A percentile compares a stretch with the other conserved stretches of the same genome.
Evolutionary conservation across 2,329 filamentous ascomycete species (phyloP).

Genomic region (Hypoxylon sp.): DNA sequence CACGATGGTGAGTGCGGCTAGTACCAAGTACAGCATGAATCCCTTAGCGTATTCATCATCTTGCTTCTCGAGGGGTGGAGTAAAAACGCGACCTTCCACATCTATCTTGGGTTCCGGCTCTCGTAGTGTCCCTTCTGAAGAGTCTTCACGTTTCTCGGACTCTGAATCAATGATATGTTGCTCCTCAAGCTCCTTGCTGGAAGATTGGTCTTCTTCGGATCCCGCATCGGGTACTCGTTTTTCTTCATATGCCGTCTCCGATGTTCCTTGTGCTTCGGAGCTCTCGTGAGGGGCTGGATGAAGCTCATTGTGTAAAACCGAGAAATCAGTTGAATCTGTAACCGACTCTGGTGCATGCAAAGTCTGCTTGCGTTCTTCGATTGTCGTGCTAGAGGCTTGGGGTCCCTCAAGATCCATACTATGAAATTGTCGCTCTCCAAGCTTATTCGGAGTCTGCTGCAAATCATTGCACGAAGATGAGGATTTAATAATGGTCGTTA

Average conservation of each 20-base stretch:
- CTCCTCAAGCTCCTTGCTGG: not conserved
- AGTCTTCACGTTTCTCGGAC: not conserved
- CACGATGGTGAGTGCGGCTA: constrained; percentile 28
- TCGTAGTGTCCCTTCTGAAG: not conserved
- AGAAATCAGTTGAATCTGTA: not conserved
- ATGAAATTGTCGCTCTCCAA: not conserved
- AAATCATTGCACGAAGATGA: constrained; percentile 9
- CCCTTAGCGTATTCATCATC: constrained; percentile 27
- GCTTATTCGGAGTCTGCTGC: constrained; percentile 2
- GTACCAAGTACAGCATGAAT: constrained; percentile 9
- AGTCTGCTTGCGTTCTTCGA: not conserved
- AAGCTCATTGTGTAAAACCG: not conserved
- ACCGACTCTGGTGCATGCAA: not conserved
- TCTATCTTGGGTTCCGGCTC: not conserved
- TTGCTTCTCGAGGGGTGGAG: not conserved
- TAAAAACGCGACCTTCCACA: not conserved
- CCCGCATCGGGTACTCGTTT: not conserved
- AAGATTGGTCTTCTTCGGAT: not conserved
- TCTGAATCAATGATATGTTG: not conserved
- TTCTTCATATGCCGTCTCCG: not conserved
- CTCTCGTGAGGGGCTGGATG: not conserved
- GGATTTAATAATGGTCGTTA: not conserved
- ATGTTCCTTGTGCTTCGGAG: not conserved
- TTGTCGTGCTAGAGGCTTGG: not conserved
- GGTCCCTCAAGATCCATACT: not conserved